Evolutionary conservation across 75 land plant species (phyloP).

Genomic region (Larix kaempferi): DNA sequence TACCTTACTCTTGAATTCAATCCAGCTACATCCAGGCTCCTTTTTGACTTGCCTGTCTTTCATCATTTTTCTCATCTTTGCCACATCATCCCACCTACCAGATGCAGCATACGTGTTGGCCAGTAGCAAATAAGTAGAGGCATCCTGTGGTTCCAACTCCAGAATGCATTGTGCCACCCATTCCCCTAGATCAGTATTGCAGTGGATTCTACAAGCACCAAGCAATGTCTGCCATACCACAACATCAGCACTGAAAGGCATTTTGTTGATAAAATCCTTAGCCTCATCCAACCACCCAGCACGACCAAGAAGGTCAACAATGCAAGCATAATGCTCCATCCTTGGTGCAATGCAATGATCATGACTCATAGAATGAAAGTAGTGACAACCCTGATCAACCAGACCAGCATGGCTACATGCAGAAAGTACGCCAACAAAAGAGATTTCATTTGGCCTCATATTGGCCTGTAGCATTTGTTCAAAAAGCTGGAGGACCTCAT

Average conservation of each 20-base stretch:
- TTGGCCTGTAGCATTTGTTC: conserved; percentile 27
- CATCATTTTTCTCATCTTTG: conserved; percentile 1
- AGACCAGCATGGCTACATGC: background rate
- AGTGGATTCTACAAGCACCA: background rate
- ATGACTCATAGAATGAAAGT: background rate
- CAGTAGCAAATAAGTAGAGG: background rate
- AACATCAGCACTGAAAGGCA: background rate
- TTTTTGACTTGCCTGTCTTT: conserved; percentile 3
- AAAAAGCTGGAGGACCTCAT: conserved; percentile 26
- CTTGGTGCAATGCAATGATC: background rate
- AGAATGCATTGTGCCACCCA: background rate
- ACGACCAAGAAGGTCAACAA: background rate
- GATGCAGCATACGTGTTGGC: background rate
- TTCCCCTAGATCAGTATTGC: background rate
- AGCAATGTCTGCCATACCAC: background rate
- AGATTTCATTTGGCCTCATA: conserved; percentile 15
- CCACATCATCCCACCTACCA: conserved; percentile 1
- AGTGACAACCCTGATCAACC: background rate
- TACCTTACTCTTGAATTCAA: background rate
- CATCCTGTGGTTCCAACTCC: background rate
- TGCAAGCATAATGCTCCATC: background rate
- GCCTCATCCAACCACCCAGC: background rate
- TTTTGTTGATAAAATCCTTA: background rate
- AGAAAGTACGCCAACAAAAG: conserved; percentile 24
- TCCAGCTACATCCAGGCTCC: conserved; percentile 1